Evolutionary conservation across 2,329 filamentous ascomycete species (phyloP).

Genomic region (Fusarium pseudocircinatum): DNA sequence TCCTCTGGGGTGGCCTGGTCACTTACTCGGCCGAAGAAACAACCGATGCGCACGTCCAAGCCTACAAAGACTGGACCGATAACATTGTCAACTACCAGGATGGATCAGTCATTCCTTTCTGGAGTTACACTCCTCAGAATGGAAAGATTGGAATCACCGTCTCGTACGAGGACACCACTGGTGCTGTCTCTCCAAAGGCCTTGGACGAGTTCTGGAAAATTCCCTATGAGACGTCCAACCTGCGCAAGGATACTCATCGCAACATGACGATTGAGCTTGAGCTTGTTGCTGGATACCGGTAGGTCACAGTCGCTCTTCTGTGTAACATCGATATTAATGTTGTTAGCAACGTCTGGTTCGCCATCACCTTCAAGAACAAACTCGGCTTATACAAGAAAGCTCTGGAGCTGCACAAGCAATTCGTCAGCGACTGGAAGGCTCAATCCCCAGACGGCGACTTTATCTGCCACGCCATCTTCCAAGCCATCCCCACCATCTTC

Average conservation of each 20-base stretch:
- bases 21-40: constrained; percentile 20
- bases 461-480: constrained; percentile 15
- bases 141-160: constrained; percentile 8
- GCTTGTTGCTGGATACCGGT: constrained; percentile 12
- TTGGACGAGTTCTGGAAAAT: constrained; percentile 11
- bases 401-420: not conserved
- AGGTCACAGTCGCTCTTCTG: accelerated
- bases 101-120: constrained; percentile 13
- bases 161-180: constrained; percentile 10
- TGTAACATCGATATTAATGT: accelerated
- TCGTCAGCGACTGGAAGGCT: constrained; percentile 4
- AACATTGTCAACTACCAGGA: constrained; percentile 8
- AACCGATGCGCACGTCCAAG: constrained; percentile 19
- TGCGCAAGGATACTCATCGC: constrained; percentile 10
- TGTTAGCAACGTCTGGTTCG: constrained; percentile 7
- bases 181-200: not conserved
- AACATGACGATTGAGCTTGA: constrained; percentile 20
- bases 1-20: constrained; percentile 29
- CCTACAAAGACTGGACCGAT: constrained; percentile 24
- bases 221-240: not conserved
- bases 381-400: constrained; percentile 8
- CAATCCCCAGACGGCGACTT: constrained; percentile 8
- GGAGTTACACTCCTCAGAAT: constrained; percentile 10
- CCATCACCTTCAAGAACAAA: constrained; percentile 11
- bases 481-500: constrained; percentile 11